A percentile compares a stretch with the other conserved stretches of the same genome.
Conservation (phyloP, 805 yeast species). For the Zygosaccharomyces bisporus region DNA sequence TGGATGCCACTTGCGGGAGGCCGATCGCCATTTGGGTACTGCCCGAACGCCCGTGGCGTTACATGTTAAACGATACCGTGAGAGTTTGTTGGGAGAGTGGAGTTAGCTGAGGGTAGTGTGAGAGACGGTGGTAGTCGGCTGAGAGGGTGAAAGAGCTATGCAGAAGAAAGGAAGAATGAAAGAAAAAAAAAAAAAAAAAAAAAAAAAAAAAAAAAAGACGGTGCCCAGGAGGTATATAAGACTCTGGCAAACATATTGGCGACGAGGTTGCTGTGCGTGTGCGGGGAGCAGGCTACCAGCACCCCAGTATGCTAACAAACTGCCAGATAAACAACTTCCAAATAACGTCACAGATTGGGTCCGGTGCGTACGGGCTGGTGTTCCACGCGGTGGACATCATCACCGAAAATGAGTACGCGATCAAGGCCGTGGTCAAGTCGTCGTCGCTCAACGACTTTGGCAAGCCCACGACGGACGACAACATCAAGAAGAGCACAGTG, state of each 20-base stretch:
- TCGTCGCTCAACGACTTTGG: constrained; percentile 30
- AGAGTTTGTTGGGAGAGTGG: background rate
- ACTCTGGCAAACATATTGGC: background rate
- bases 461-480: constrained; percentile 17
- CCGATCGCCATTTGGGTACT: background rate
- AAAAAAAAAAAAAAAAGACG: too few species aligned
- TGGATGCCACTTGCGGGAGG: background rate
- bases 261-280: background rate
- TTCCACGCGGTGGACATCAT: constrained; percentile 58
- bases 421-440: constrained; percentile 64
- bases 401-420: constrained; percentile 55
- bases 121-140: background rate
- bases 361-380: constrained; percentile 84
- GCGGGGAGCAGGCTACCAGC: background rate
- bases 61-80: constrained; percentile 1
- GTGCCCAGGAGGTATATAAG: background rate
- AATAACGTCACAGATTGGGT: constrained; percentile 42
- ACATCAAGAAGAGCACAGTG: constrained; percentile 25
- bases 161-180: too few species aligned
- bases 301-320: constrained; percentile 14
- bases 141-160: background rate
- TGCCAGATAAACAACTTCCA: constrained; percentile 42
- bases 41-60: constrained; percentile 1
- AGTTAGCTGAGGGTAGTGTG: background rate
- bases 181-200: too few species aligned